phyloP scores from a whole-genome alignment of 345 rosid species.

The Hibiscus tridactylites region DNA sequence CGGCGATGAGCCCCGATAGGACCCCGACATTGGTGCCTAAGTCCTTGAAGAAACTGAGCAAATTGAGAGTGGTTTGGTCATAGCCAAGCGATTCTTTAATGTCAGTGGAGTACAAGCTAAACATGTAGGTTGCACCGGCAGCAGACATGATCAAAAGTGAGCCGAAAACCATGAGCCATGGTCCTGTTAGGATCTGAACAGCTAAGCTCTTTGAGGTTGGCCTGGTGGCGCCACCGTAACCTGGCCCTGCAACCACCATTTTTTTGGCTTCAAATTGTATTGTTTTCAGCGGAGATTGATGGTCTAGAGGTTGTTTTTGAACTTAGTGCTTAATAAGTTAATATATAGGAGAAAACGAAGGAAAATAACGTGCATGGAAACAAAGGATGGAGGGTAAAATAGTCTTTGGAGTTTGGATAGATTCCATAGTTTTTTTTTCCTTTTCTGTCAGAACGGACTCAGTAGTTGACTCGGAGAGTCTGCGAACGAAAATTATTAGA shows the following conservation, averaged over 20 bases:
- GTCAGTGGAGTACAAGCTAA: slow-evolving; percentile 35
- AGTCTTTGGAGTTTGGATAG: neutral
- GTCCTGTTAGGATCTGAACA: slow-evolving; percentile 16
- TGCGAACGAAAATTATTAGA: too few relatives aligned
- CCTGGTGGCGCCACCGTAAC: neutral
- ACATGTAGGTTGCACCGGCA: slow-evolving; percentile 62
- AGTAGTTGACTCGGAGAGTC: neutral
- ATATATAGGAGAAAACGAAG: neutral
- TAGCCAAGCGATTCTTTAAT: slow-evolving; percentile 36
- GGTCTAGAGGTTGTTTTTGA: neutral
- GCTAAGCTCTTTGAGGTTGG: neutral
- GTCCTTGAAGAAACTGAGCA: slow-evolving; percentile 61
- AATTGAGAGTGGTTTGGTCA: slow-evolving; percentile 52
- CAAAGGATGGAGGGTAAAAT: neutral
- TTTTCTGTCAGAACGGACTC: neutral
- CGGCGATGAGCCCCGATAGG: slow-evolving; percentile 49
- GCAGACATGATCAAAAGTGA: slow-evolving; percentile 50
- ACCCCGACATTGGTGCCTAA: slow-evolving; percentile 49
- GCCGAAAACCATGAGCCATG: slow-evolving; percentile 60
- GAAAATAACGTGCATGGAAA: neutral
- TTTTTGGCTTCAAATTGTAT: neutral
- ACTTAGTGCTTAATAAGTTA: neutral
- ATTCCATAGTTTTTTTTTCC: too few relatives aligned
- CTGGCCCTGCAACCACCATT: slow-evolving; percentile 6
- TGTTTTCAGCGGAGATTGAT: neutral